Base-by-base conservation (phyloP, 192 early-diverging fungal genomes). In the Irineochytrium annulatum region DNA sequence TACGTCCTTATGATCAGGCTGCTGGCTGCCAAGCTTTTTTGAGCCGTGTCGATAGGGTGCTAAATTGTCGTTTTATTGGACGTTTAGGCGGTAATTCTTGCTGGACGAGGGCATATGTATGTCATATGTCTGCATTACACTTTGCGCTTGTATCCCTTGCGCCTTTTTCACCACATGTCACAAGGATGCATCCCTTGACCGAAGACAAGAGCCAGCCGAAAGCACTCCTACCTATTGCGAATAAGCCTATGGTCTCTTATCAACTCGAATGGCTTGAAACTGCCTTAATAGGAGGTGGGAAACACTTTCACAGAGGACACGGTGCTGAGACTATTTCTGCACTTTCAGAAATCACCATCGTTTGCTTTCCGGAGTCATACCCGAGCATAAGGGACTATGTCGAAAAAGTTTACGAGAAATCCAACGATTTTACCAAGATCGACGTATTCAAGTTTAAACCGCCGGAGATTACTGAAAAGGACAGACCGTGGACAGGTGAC, bases 211-310 rank as follows among this genome's bases (percentile, higher is more conserved):
- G 84, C 68, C 69, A 88, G 62, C 93, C 97, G 44, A 97, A 99
- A 71, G 94, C 94, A 1, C 79, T 95, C 39, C 78, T 99, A 32
- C 97, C 97, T 2, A 76, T 98, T 34, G 94, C 88, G 0, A 95
- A 95, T 68, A 88, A 89, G 67, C 97, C 97, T 51, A 91, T 98
- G 86, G 84, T 99, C 61, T 85, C 87, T 63, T 94, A 99, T 66
- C 85, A 87, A 22, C 76, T 99, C 41, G 84, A 95, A 55, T 98
- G 97, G 95, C 79, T 99, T 2, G 93, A 97, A 66, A 75, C 77
- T 34, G 90, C 93, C 14, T 86, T 86, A 52, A 83, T 94, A 43
- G 59, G 51, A 35, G 60, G 72, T 71, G 6, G 4, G 56, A 17
- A 53, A 32, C 19, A n/a, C 31, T 39, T 26, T 8, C 26, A 11